Evolutionary conservation across 1,284 basidiomycete species (phyloP).

Genomic region (Sporisorium exsertum): DNA sequence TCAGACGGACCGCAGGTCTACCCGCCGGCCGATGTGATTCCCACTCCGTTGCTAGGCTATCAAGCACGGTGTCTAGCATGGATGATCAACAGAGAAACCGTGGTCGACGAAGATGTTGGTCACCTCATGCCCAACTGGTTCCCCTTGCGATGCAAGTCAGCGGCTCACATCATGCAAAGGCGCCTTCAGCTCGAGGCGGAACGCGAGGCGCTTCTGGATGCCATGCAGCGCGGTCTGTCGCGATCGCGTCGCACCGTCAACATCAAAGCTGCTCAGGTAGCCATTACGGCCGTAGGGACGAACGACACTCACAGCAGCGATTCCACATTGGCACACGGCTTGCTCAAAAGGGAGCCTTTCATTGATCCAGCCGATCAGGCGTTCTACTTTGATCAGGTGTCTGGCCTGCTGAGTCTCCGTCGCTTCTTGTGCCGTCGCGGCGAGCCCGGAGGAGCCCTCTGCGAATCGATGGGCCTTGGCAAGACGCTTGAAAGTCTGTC

Average conservation of each 20-base stretch:
- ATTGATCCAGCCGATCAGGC: conserved; percentile 29
- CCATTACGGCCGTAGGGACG: not conserved
- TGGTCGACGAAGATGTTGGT: conserved; percentile 30
- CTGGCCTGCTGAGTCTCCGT: conserved; percentile 42
- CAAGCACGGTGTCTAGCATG: conserved; percentile 50
- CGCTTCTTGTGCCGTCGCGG: conserved; percentile 37
- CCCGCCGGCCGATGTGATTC: conserved; percentile 40
- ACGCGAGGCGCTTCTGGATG: conserved; percentile 26
- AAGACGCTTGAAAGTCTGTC: conserved; percentile 53
- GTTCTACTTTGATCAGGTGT: conserved; percentile 51
- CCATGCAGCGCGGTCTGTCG: conserved; percentile 26
- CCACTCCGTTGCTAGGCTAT: conserved; percentile 39
- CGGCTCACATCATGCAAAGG: conserved; percentile 12
- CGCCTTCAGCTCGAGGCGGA: conserved; percentile 38
- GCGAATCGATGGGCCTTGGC: conserved; percentile 57
- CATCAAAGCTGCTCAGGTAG: conserved; percentile 25
- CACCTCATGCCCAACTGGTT: conserved; percentile 47
- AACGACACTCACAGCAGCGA: not conserved
- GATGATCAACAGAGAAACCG: conserved; percentile 48
- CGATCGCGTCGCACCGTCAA: conserved; percentile 30
- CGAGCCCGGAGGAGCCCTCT: conserved; percentile 56
- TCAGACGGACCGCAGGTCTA: conserved; percentile 22
- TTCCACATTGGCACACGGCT: not conserved
- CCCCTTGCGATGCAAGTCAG: conserved; percentile 33
- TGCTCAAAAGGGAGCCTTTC: conserved; percentile 39